Percentiles rank a stretch among this genome's conserved stretches.
Conservation (phyloP, 106 monocot genomes). For the Amphibolis antarctica region DNA sequence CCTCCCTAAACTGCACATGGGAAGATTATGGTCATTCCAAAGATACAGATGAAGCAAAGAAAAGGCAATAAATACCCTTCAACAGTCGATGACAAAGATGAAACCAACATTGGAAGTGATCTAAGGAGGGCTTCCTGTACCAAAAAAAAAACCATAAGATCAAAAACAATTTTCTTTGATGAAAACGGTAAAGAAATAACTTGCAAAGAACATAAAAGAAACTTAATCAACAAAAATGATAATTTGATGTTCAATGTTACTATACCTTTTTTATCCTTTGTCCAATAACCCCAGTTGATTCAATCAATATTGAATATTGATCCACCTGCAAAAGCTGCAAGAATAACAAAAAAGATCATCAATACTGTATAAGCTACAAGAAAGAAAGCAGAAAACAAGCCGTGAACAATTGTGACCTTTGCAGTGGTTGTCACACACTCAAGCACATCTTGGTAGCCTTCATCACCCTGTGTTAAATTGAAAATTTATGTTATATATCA, state of each 20-base stretch:
- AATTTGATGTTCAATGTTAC: not conserved
- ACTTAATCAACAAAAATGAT: not conserved
- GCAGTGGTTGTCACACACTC: slow-evolving; percentile 85
- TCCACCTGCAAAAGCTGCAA: slow-evolving; percentile 63
- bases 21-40: no score
- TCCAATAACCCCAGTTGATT: slow-evolving; percentile 99
- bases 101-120: slow-evolving; percentile 71
- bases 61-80: slow-evolving; percentile 39
- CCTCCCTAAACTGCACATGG: no score
- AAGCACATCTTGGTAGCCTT: slow-evolving; percentile 73
- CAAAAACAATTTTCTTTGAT: slow-evolving; percentile 1
- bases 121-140: slow-evolving; percentile 83
- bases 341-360: not conserved
- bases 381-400: not conserved
- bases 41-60: not conserved
- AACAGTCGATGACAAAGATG: slow-evolving; percentile 53
- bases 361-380: not conserved
- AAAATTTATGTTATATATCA: not conserved
- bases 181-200: not conserved
- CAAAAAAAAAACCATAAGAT: not conserved
- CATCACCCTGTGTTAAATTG: slow-evolving; percentile 53
- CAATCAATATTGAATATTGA: slow-evolving; percentile 57
- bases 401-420: slow-evolving; percentile 33
- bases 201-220: not conserved
- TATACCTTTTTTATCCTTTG: slow-evolving; percentile 92